These are phyloP conservation scores for Phyllosticta citrichinensis DNA, from an alignment of 2,329 filamentous ascomycete genomes.

Conservation along the genomic window DNA sequence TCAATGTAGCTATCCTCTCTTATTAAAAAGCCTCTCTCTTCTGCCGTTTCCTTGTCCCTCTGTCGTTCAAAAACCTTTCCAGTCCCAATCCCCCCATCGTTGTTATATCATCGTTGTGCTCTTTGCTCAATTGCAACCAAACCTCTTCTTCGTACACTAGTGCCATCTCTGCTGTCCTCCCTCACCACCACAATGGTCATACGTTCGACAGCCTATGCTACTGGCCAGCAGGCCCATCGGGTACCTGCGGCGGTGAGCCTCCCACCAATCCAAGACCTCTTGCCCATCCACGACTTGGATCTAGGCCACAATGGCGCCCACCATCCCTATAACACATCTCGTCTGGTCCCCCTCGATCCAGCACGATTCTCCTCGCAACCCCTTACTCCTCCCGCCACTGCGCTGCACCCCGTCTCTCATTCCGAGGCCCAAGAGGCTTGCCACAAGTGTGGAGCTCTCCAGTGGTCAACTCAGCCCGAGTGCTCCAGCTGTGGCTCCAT, in stretches of 20 bases:
- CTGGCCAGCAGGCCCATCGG: constrained; percentile 4
- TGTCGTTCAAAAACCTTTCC: not conserved
- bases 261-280: not conserved
- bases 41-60: constrained; percentile 1
- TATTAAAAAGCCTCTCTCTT: not conserved
- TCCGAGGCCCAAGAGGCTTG: constrained; percentile 7
- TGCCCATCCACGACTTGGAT: constrained; percentile 5
- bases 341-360: not conserved
- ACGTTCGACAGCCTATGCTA: constrained; percentile 4
- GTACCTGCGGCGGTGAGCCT: not conserved
- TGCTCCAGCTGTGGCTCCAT: constrained; percentile 2
- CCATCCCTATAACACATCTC: not conserved
- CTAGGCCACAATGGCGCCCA: not conserved
- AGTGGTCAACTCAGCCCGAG: constrained; percentile 5
- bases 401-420: not conserved
- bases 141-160: constrained; percentile 4
- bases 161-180: constrained; percentile 3
- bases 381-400: constrained; percentile 2
- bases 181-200: constrained; percentile 9
- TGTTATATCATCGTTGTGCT: not conserved
- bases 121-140: constrained; percentile 4
- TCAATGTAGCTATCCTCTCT: not conserved
- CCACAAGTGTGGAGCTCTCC: constrained; percentile 2
- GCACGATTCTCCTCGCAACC: not conserved
- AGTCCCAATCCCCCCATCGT: not conserved